These are phyloP conservation scores for Verticillium longisporum DNA, from an alignment of 2,329 filamentous ascomycete species.

Conservation along the genomic window DNA sequence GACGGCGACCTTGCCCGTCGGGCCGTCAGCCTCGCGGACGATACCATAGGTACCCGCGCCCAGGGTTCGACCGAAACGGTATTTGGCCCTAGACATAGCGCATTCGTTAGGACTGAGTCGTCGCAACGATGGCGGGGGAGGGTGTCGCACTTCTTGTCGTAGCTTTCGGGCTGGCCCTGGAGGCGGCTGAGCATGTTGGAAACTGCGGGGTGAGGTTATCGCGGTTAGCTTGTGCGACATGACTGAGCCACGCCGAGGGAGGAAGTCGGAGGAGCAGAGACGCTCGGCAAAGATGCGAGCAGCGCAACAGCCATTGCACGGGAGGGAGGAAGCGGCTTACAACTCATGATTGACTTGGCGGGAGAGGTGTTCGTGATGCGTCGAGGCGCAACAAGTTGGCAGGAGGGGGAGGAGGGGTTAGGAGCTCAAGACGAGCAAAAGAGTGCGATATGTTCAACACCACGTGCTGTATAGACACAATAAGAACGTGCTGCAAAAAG, in stretches of 20 bases:
- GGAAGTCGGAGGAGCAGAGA: neutral
- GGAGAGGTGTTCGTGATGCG: neutral
- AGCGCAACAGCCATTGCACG: neutral
- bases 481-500: neutral
- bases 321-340: conserved; percentile 21
- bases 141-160: conserved; percentile 82
- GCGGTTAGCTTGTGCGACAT: neutral
- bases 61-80: conserved; percentile 86
- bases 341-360: conserved; percentile 25
- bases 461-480: neutral
- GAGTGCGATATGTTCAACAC: neutral
- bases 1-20: conserved; percentile 79
- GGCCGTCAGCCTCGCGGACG: conserved; percentile 86
- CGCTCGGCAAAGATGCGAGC: neutral
- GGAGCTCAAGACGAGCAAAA: neutral
- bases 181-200: conserved; percentile 90
- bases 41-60: conserved; percentile 98
- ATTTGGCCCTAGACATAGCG: conserved; percentile 58
- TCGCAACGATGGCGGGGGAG: conserved; percentile 9
- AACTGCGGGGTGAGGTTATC: conserved; percentile 43
- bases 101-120: conserved; percentile 9
- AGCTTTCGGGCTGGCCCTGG: conserved; percentile 93
- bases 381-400: neutral
- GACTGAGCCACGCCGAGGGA: neutral
- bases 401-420: neutral